phyloP scores from a whole-genome alignment of 225 moss, liverwort and hornwort genomes.

The Anthoceros angustus region DNA sequence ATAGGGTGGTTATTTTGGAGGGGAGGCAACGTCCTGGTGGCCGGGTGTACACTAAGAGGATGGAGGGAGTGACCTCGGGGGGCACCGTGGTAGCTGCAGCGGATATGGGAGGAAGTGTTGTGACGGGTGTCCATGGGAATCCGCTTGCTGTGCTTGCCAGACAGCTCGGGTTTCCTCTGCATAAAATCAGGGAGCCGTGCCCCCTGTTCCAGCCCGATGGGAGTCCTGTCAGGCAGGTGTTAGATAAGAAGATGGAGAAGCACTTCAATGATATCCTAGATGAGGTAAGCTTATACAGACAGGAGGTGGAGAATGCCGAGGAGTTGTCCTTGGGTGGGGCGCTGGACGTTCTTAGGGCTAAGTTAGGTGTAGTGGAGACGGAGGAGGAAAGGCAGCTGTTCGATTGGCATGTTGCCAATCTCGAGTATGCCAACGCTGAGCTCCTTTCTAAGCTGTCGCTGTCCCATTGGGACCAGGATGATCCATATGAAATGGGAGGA shows the following conservation, averaged over 20 bases:
- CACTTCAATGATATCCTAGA: constrained; percentile 94
- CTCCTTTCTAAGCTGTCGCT: constrained; percentile 86
- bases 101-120: constrained; percentile 96
- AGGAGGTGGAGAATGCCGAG: constrained; percentile 54
- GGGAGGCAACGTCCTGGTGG: constrained; percentile 96
- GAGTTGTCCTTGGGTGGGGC: constrained; percentile 72
- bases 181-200: constrained; percentile 81
- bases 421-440: constrained; percentile 93
- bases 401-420: constrained; percentile 99
- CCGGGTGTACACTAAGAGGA: constrained; percentile 89
- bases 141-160: constrained; percentile 93
- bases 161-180: constrained; percentile 76
- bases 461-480: constrained; percentile 98
- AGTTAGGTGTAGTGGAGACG: constrained; percentile 42
- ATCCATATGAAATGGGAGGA: constrained; percentile 98
- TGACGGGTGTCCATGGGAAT: constrained; percentile 97
- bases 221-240: constrained; percentile 49
- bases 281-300: constrained; percentile 83
- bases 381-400: constrained; percentile 83
- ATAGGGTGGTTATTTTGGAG: constrained; percentile 81
- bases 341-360: constrained; percentile 57
- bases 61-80: constrained; percentile 55
- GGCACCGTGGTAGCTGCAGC: constrained; percentile 47
- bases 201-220: constrained; percentile 86
- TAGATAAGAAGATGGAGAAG: constrained; percentile 74